These are phyloP conservation scores for Cryptosporidium canis DNA, from an alignment of 169 alveolate genomes.

Conservation along the genomic window DNA sequence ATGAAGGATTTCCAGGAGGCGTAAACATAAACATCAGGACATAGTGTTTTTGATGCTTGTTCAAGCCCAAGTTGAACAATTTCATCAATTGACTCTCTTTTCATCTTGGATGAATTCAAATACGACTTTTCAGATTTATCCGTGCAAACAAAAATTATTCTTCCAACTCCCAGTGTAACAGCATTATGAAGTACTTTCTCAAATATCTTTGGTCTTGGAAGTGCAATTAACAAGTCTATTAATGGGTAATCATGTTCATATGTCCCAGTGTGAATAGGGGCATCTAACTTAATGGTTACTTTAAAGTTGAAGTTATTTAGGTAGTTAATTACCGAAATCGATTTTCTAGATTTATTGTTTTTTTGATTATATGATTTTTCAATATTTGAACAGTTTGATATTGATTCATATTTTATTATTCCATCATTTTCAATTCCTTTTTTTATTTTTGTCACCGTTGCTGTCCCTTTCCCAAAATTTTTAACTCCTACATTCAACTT, in stretches of 20 bases:
- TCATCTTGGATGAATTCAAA: slow-evolving; percentile 72
- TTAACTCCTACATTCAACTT: slow-evolving; percentile 59
- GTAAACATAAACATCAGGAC: slow-evolving; percentile 55
- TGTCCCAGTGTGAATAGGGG: slow-evolving; percentile 29
- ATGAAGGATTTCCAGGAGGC: slow-evolving; percentile 53
- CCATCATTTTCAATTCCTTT: not conserved
- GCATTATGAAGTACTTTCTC: slow-evolving; percentile 74
- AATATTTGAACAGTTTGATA: not conserved
- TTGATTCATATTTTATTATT: not conserved
- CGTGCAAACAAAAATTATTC: slow-evolving; percentile 79
- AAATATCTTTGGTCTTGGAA: slow-evolving; percentile 81
- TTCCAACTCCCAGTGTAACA: slow-evolving; percentile 81
- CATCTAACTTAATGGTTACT: slow-evolving; percentile 22
- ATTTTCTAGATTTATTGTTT: not conserved
- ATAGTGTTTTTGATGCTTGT: slow-evolving; percentile 54
- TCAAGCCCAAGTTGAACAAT: slow-evolving; percentile 61
- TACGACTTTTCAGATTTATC: slow-evolving; percentile 78
- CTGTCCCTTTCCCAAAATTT: slow-evolving; percentile 67
- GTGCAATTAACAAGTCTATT: slow-evolving; percentile 79
- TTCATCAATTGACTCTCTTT: slow-evolving; percentile 56
- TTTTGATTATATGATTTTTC: not conserved
- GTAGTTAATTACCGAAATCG: slow-evolving; percentile 21
- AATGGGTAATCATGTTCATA: slow-evolving; percentile 70
- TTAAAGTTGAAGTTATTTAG: not conserved
- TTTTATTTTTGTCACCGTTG: slow-evolving; percentile 16